Evolutionary conservation across 2,329 filamentous ascomycete species (phyloP).

Genomic region (Ophiostoma sp.): DNA sequence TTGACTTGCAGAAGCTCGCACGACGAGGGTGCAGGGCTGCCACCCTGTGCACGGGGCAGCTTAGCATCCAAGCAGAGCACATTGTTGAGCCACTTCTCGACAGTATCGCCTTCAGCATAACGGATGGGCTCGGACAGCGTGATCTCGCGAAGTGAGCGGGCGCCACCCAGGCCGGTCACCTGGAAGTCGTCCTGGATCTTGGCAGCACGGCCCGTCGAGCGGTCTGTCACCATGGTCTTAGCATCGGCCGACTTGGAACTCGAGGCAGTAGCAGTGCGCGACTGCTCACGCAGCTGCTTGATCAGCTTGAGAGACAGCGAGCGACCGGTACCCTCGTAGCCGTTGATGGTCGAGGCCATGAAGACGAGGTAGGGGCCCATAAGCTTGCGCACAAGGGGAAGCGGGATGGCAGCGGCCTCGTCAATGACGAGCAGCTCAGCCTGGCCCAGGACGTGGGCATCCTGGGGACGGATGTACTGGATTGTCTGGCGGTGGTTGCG

Average conservation of each 20-base stretch:
- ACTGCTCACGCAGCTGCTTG: conserved; percentile 92
- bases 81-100: conserved; percentile 95
- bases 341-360: conserved; percentile 99
- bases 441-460: conserved; percentile 89
- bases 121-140: conserved; percentile 90
- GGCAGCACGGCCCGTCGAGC: conserved; percentile 66
- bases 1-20: conserved; percentile 94
- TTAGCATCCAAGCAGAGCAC: conserved; percentile 92
- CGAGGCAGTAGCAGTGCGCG: conserved; percentile 54
- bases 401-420: conserved; percentile 91
- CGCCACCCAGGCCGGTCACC: conserved; percentile 35
- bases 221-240: conserved; percentile 55
- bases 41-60: conserved; percentile 66
- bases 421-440: conserved; percentile 95
- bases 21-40: conserved; percentile 82
- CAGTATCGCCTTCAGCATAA: conserved; percentile 82
- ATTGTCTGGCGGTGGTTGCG: conserved; percentile 94
- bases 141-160: conserved; percentile 78
- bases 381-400: conserved; percentile 85
- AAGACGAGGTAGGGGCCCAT: conserved; percentile 97
- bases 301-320: conserved; percentile 95
- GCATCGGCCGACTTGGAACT: conserved; percentile 39
- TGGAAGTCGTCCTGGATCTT: conserved; percentile 59
- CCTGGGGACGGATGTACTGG: conserved; percentile 95
- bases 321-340: conserved; percentile 93